These are phyloP conservation scores for Populus hybrid DNA, from an alignment of 441 rosid genomes.

Conservation along the genomic window DNA sequence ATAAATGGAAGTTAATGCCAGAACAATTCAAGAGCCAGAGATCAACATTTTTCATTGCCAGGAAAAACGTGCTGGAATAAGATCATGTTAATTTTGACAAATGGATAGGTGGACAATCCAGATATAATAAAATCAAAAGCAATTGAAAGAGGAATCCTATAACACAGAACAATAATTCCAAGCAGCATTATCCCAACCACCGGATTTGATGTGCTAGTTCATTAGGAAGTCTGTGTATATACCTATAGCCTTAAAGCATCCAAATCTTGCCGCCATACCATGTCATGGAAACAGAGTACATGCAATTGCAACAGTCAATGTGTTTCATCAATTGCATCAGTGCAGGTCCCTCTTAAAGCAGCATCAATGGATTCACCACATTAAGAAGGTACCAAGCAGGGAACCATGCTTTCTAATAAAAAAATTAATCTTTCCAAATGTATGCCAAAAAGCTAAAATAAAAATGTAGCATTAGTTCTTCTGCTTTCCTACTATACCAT, in stretches of 20 bases:
- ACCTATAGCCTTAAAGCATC: neutral
- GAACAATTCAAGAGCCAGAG: neutral
- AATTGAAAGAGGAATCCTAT: neutral
- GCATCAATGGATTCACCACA: neutral
- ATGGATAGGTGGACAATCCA: neutral
- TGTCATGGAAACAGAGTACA: too few relatives aligned
- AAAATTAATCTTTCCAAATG: neutral
- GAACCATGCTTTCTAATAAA: neutral
- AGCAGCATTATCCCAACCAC: neutral
- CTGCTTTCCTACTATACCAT: neutral
- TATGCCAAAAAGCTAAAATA: neutral
- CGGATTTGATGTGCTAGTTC: neutral
- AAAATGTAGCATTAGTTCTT: neutral
- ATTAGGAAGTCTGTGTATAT: neutral
- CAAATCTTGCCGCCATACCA: neutral
- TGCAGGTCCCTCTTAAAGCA: conserved; percentile 2
- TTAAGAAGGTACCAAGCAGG: neutral
- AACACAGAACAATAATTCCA: neutral
- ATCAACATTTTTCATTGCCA: neutral
- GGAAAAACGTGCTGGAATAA: neutral
- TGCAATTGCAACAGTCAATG: neutral
- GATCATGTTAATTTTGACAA: neutral
- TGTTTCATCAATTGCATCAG: neutral
- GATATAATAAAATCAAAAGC: neutral
- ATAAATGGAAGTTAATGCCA: conserved; percentile 3